Percentiles rank a stretch among this genome's conserved stretches.
phyloP scores from a whole-genome alignment of 1,139 yeast genomes.

The Scheffersomyces illinoinensis region DNA sequence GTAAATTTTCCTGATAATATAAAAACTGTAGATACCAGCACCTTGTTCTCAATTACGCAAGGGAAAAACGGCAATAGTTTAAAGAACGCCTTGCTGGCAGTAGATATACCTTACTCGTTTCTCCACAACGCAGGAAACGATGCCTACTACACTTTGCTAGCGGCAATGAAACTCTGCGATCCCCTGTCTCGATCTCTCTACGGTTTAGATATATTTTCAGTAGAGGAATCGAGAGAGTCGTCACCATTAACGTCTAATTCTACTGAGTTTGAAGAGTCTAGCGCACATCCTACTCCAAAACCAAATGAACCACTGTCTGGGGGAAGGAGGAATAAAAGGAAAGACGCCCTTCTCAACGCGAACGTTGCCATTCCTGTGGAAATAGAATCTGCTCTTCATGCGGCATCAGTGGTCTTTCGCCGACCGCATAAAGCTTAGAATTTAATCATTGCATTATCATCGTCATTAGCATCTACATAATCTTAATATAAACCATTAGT shows the following conservation, averaged over 20 bases:
- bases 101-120: constrained; percentile 60
- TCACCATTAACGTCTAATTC: not conserved
- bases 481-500: constrained; percentile 9
- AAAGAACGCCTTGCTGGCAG: constrained; percentile 49
- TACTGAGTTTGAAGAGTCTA: not conserved
- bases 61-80: constrained; percentile 49
- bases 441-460: not conserved
- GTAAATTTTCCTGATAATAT: constrained; percentile 43
- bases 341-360: not conserved
- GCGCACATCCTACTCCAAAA: not conserved
- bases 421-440: not conserved
- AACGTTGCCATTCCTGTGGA: not conserved
- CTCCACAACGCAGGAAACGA: constrained; percentile 87
- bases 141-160: constrained; percentile 64
- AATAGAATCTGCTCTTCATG: not conserved
- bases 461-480: not conserved
- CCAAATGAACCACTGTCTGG: not conserved
- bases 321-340: not conserved
- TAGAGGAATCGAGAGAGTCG: not conserved
- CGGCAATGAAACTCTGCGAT: constrained; percentile 55
- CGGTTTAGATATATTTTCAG: not conserved
- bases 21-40: constrained; percentile 52
- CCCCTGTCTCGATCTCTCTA: constrained; percentile 26
- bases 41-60: constrained; percentile 44
- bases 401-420: not conserved